Conservation (phyloP, 495 filamentous ascomycete genomes). For the Annulohypoxylon nitens region DNA sequence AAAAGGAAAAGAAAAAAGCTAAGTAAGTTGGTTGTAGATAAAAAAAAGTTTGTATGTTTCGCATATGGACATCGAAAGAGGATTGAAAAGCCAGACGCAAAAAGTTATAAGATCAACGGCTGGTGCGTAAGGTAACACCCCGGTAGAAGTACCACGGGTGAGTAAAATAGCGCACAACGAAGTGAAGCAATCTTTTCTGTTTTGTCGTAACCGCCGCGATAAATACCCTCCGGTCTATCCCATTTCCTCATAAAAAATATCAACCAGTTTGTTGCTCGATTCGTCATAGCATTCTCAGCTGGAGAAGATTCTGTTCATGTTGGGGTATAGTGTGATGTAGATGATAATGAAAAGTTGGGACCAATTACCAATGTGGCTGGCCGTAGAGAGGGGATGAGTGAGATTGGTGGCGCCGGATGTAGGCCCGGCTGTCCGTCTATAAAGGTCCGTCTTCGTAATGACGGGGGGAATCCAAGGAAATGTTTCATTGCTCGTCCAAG, state of each 20-base stretch:
- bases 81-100: constrained; percentile 26
- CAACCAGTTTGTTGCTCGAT: constrained; percentile 38
- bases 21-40: neutral
- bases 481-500: constrained; percentile 37
- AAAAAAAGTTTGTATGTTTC: constrained; percentile 27
- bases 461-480: constrained; percentile 32
- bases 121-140: constrained; percentile 2
- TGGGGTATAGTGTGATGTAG: constrained; percentile 33
- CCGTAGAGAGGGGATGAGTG: constrained; percentile 29
- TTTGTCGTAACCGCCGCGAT: constrained; percentile 40
- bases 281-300: constrained; percentile 40
- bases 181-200: constrained; percentile 43
- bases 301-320: constrained; percentile 32
- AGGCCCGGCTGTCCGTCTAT: constrained; percentile 38
- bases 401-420: constrained; percentile 7
- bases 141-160: too few species aligned
- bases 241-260: constrained; percentile 38
- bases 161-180: constrained; percentile 41
- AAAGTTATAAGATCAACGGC: constrained; percentile 16
- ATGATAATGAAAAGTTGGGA: constrained; percentile 35
- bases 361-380: neutral
- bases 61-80: constrained; percentile 43
- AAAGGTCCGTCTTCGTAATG: constrained; percentile 7
- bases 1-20: constrained; percentile 10
- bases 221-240: constrained; percentile 41